These are phyloP conservation scores for Salix arbutifolia DNA, from an alignment of 345 rosid genomes.

Conservation along the genomic window DNA sequence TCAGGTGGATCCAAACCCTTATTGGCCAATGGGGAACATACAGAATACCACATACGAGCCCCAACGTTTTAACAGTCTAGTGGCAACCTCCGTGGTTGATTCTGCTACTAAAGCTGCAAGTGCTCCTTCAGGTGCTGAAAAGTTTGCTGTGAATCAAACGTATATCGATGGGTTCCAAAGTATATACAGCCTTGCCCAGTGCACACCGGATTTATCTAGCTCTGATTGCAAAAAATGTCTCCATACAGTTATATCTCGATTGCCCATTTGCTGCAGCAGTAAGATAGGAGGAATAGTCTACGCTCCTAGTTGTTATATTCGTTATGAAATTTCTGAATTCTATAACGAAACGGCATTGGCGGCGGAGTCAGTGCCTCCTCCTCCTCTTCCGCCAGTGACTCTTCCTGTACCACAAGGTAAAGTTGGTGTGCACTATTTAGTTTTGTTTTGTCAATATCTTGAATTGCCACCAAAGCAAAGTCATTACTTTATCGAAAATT, in stretches of 20 bases:
- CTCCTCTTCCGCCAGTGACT: too few relatives aligned
- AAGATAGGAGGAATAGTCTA: slow-evolving; percentile 31
- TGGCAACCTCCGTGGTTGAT: background rate
- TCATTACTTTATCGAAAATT: too few relatives aligned
- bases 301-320: slow-evolving; percentile 39
- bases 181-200: slow-evolving; percentile 44
- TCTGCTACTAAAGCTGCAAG: slow-evolving; percentile 11
- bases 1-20: background rate
- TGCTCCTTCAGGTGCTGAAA: slow-evolving; percentile 20
- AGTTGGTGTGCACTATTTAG: background rate
- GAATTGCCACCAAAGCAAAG: background rate
- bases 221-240: slow-evolving; percentile 34
- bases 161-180: background rate
- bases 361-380: slow-evolving; percentile 3
- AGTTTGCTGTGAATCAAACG: slow-evolving; percentile 23
- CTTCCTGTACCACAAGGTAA: slow-evolving; percentile 12
- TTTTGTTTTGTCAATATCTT: background rate
- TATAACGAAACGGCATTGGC: background rate
- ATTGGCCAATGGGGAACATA: background rate
- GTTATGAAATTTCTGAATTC: slow-evolving; percentile 36
- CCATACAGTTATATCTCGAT: background rate
- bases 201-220: slow-evolving; percentile 43
- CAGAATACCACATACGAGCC: slow-evolving; percentile 1
- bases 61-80: slow-evolving; percentile 6
- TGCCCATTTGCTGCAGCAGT: slow-evolving; percentile 26